Percentiles rank a stretch among this genome's conserved stretches.
Conservation (phyloP, 352 stramenopile species). For the Phytophthora constricta region DNA sequence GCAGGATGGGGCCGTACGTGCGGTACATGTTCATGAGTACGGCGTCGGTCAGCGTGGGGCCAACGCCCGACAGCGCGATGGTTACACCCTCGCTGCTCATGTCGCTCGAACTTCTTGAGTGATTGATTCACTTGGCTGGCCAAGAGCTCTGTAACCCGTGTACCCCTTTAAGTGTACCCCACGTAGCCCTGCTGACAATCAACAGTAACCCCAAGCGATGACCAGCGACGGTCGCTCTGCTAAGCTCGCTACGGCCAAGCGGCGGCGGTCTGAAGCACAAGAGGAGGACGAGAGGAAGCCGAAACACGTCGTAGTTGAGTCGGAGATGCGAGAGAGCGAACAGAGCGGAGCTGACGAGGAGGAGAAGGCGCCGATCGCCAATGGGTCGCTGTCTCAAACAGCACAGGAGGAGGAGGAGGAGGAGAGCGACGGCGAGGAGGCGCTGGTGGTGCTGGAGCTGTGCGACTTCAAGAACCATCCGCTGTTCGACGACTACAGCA, state of each 20-base stretch:
- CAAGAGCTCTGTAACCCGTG: background rate
- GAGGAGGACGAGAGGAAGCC: conserved; percentile 7
- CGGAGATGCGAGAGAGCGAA: conserved; percentile 1
- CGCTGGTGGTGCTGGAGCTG: conserved; percentile 76
- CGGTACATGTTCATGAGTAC: conserved; percentile 67
- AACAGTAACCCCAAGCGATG: background rate
- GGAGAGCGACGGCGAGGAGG: conserved; percentile 68
- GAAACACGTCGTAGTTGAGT: conserved; percentile 5
- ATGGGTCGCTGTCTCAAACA: too few relatives aligned
- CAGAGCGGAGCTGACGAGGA: background rate
- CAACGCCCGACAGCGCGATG: conserved; percentile 62
- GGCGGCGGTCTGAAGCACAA: background rate
- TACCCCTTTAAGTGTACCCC: too few relatives aligned
- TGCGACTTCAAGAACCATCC: conserved; percentile 86
- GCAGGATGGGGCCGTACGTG: conserved; percentile 61
- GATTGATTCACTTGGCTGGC: conserved; percentile 16
- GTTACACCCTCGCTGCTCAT: conserved; percentile 30
- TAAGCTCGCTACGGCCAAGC: conserved; percentile 12
- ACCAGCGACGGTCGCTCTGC: conserved; percentile 6
- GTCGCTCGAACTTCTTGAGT: background rate
- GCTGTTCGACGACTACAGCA: conserved; percentile 73
- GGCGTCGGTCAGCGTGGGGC: conserved; percentile 37
- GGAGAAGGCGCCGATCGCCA: background rate
- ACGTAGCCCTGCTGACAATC: too few relatives aligned
- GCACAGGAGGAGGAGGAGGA: conserved; percentile 8